Base-by-base conservation (phyloP, 768 basidiomycete species). In the Trametes coccinea region DNA sequence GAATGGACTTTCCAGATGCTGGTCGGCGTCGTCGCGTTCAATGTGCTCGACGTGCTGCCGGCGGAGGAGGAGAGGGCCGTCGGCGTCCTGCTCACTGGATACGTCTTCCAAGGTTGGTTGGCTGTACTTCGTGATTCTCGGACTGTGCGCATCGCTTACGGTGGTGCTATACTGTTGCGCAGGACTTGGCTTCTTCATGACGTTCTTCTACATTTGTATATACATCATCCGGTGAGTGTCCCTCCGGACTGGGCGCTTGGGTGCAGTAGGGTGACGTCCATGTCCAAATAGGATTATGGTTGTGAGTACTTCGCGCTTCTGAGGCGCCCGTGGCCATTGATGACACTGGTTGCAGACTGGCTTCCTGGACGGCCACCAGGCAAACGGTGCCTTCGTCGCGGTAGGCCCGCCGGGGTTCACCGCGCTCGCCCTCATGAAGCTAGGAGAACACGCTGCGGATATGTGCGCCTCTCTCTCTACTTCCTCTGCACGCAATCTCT, bases 351-450 rank as follows among this genome's bases (percentile, higher is more conserved):
- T 4, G 2, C 53, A 79, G 80, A 80, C 80, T 10, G 80, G 80
- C 13, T 79, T 81, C 63, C 70, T 80, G 57, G 74, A 79, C 49
- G 78, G 79, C 9, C 80, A 79, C 65, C 79, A 80, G 59, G 80
- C 80, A 5, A 80, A 78, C 55, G 78, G 78, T 14, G 79, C 80
- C 2, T 81, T 82, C 64, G 75, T 82, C 34, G 79, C 77, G 34
- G 77, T 76, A 56, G 80, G 80, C 3, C 81, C 80, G 5, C 80
- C 80, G 11, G 80, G 80, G 1, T 82, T 82, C 66, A 82, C 80
- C 2, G 80, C 81, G 0, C 72, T 81, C 27, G 79, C 80, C 0
- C 71, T 81, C 34, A 75, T 82, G 61, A 78, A 78, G 53, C 74
- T 82, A 9, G 80, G 78, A n/a, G 70, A 67, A 17, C 66, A 70